Evolutionary conservation across 75 land plant species (phyloP).

Genomic region (Chamaecyparis obtusa): DNA sequence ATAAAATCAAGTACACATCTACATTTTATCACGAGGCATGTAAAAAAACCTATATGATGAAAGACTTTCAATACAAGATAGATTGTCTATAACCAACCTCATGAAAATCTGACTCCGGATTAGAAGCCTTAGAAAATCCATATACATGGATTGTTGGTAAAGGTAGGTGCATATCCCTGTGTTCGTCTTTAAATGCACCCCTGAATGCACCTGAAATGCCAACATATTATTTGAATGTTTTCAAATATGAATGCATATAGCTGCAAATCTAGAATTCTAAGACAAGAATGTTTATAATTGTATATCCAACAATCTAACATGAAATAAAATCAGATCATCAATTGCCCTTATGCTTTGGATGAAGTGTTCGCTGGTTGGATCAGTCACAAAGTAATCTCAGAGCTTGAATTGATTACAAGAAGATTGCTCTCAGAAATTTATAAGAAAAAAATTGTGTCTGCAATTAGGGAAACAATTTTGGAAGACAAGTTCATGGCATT

Average conservation of each 20-base stretch:
- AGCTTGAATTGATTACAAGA: neutral
- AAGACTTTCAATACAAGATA: neutral
- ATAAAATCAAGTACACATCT: neutral
- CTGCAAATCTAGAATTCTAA: neutral
- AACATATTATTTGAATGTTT: neutral
- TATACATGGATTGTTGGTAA: conserved; percentile 85
- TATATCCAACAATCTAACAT: neutral
- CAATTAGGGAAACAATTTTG: neutral
- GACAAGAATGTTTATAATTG: neutral
- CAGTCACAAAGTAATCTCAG: neutral
- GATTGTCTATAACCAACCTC: conserved; percentile 44
- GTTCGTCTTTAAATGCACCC: conserved; percentile 40
- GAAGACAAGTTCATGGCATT: neutral
- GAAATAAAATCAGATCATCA: conserved; percentile 6
- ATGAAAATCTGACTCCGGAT: conserved; percentile 78
- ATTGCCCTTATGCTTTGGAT: neutral
- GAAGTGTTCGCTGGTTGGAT: neutral
- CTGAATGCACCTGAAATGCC: conserved; percentile 65
- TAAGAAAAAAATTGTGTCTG: neutral
- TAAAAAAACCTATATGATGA: neutral
- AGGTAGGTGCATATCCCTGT: conserved; percentile 13
- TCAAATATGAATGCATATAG: neutral
- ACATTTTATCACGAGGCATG: neutral
- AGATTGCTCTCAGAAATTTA: neutral
- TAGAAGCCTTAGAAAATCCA: conserved; percentile 83